phyloP scores from a whole-genome alignment of 1,139 yeast species.

The Hanseniaspora sp. region DNA sequence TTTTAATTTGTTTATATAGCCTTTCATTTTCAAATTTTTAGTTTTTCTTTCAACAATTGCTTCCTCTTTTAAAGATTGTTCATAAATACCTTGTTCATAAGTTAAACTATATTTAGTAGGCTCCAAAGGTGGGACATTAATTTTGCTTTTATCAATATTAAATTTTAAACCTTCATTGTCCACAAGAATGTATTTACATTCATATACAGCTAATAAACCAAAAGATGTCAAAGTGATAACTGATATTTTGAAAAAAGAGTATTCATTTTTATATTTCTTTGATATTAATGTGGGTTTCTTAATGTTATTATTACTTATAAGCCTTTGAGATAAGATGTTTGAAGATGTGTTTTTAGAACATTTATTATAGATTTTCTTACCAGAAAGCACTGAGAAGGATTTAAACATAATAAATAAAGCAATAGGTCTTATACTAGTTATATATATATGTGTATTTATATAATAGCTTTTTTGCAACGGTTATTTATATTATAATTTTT shows the following conservation, averaged over 20 bases:
- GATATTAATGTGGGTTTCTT: not conserved
- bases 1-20: not conserved
- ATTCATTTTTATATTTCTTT: slow-evolving; percentile 1
- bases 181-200: not conserved
- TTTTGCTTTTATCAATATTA: not conserved
- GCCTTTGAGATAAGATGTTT: not conserved
- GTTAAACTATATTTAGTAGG: slow-evolving; percentile 1
- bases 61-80: slow-evolving; percentile 7
- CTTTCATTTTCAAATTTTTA: not conserved
- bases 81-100: slow-evolving; percentile 8
- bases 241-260: slow-evolving; percentile 5
- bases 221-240: not conserved
- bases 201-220: not conserved
- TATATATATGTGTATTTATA: too few species aligned
- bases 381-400: too few species aligned
- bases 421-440: too few species aligned
- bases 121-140: slow-evolving; percentile 2
- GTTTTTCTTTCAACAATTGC: not conserved
- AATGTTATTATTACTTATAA: not conserved
- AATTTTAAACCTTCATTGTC: not conserved
- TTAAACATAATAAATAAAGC: too few species aligned
- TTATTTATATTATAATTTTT: too few species aligned
- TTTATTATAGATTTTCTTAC: too few species aligned
- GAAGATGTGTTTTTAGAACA: not conserved
- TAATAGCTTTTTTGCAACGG: too few species aligned